Evolutionary conservation across 139 green algal species (phyloP), one percentile per base, ranked within the genome.

Genomic region (Microglena sp.): DNA sequence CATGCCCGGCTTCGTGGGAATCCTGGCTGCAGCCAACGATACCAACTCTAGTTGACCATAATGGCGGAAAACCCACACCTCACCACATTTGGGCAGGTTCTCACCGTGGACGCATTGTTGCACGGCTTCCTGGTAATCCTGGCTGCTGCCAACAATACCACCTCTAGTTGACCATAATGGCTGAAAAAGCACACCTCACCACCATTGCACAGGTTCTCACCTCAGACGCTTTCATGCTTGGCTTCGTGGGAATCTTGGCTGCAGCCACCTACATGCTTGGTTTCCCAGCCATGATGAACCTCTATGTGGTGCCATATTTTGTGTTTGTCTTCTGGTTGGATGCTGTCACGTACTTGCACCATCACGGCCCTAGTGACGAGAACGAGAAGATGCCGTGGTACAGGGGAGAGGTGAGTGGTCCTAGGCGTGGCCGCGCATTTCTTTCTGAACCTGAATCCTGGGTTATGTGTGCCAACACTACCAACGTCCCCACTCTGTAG

Each of bases 301-400:
- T 96, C 33, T 96, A 96, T 79, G 69, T 93, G 5, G 50, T 96
- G 58, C 90, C 90, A 33, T 96, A 94, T 83, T 81, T 73, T 73
- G 69, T 96, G 34, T 84, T 86, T 68, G 90, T 97, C 24, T 58
- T 93, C 44, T 97, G 91, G 91, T 86, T 97, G 40, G 91, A 97
- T 64, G 60, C 87, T 2, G 91, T 97, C 6, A 97, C 91, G 6
- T 97, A 96, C 79, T 82, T 97, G 73, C 90, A 96, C 76, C 90
- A 96, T 75, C 90, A 96, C 69, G 90, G 90, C 57, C 72, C 74
- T 30, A 50, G 65, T 36, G 79, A 94, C 67, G 27, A 60, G 2
- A 66, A 84, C 3, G 82, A 91, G 75, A 82, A 92, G 74, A 75
- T 96, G 64, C 90, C 90, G 53, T 96, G 90, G 90, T 96, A 94